Evolutionary conservation across 2,329 filamentous ascomycete genomes (phyloP), one percentile per base, ranked within the genome.

Genomic region (Xylaria multiplex): DNA sequence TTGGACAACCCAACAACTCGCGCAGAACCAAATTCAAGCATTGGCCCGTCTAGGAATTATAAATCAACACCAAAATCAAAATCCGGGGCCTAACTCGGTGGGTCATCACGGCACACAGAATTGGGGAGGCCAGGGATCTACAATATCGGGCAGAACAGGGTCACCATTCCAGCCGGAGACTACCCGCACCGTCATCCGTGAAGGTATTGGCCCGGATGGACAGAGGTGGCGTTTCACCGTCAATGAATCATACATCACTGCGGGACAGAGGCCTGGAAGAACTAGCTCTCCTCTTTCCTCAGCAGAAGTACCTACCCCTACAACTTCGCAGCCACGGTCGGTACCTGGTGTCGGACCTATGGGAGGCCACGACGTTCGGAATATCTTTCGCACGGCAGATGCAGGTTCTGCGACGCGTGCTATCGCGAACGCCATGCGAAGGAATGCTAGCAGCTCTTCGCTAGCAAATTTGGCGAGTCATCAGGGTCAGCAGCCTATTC

Each of bases 201-300:
- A 87, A 72, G 80, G 81, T 8, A 71, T 83, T 37, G 82, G 81
- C 0, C 82, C 84, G 9, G 83, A 86, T 69, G 85, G 85, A 16
- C 80, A 84, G 64, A 79, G 83, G 62, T 85, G 83, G 81, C 82
- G 83, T 48, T 78, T 86, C 59, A 85, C 83, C 2, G 78, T 84
- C 59, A 86, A 85, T 70, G 83, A 85, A 67, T 79, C 79, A 2
- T 65, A 76, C 9, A 43, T 63, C 37, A 70, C 59, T 63, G 64
- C 70, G 45, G 24, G 42, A 57, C 63, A 64, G 66, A 60, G 57
- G 50, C 53, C 73, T 30, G 40, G 66, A 68, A 66, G 73, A 65
- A 69, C 71, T 9, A 66, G 66, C 40, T 74, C 71, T n/a, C 73
- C 73, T 27, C 70, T 73, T 49, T 59, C 72, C 48, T 58, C 67